Base-by-base conservation (phyloP, 2,329 filamentous ascomycete species). In the Xylariaceae sp. region DNA sequence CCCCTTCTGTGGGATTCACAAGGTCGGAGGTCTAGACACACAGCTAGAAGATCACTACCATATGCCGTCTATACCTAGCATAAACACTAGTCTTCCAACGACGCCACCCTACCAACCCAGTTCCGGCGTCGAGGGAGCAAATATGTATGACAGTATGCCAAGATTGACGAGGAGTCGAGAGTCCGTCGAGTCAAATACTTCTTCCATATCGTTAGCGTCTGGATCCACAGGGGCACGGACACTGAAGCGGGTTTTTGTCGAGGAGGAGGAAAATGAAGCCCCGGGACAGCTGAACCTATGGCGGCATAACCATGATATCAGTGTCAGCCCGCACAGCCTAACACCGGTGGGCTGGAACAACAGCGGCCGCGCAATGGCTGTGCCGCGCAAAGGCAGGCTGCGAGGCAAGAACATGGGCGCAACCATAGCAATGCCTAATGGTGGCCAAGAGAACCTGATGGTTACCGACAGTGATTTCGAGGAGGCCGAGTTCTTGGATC, bases 1-100 rank as follows among this genome's bases (percentile, higher is more conserved):
- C 6, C 91, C 92, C 0, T 96, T 92, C 71, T 94, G 91, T 71
- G 92, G 91, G 23, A 81, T 95, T 64, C 82, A 91, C 76, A 92
- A 87, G 68, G 80, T 90, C 53, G 90, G 90, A 34, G 90, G 90
- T 0, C 75, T 88, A 37, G 82, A 82, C 26, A 77, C 82, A 24
- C 88, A 92, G 70, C 79, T 84, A 12, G 72, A 77, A 19, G 74
- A 67, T 66, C 61, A 40, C 64, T 69, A 59, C 63, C 36, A 50
- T 12, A 39, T 16, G 28, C 51, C 37, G 17, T 62, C 68, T 29
- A 61, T 61, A 14, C 62, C 60, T 48, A 56, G 52, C 3, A 59
- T 65, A 6, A 62, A 63, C 17, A 48, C 54, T 2, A 45, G 56
- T 11, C 37, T n/a, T 4, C 33, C 55, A 1, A 17, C 52, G 2